Percentiles rank a stretch among this genome's conserved stretches.
Evolutionary conservation across 306 rosid genomes (phyloP).

Genomic region (Styphnolobium japonicum): DNA sequence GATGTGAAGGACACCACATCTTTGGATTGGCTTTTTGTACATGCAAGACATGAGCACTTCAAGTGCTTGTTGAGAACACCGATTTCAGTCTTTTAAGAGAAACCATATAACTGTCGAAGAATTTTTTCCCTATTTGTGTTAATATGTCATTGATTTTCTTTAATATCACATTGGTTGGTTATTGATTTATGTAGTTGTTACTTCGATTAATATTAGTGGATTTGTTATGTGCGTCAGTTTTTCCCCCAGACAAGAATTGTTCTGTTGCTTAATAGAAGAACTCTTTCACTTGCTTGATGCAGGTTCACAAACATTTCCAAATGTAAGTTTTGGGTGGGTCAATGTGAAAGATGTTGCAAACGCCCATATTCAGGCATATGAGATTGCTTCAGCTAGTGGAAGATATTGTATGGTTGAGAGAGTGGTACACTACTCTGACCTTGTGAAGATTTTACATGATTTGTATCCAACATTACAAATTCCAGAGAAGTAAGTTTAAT

Average conservation of each 20-base stretch:
- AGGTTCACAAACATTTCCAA: slow-evolving; percentile 60
- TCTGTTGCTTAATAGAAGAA: not conserved
- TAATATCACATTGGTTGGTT: not conserved
- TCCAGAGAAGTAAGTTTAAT: slow-evolving; percentile 51
- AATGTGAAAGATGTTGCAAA: slow-evolving; percentile 78
- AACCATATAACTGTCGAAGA: not conserved
- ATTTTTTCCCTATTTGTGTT: not conserved
- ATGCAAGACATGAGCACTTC: not conserved
- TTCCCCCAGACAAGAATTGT: not conserved
- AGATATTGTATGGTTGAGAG: slow-evolving; percentile 60
- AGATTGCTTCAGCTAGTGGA: slow-evolving; percentile 80
- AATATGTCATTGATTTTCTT: not conserved
- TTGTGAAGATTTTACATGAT: slow-evolving; percentile 47
- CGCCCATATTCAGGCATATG: slow-evolving; percentile 79
- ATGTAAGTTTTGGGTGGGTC: slow-evolving; percentile 55
- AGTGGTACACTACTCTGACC: slow-evolving; percentile 55
- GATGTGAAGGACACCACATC: not conserved
- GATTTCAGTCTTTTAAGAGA: not conserved
- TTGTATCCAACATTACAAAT: slow-evolving; percentile 59
- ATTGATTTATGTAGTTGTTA: not conserved
- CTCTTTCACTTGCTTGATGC: slow-evolving; percentile 26
- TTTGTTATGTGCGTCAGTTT: not conserved
- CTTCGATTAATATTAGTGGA: not conserved
- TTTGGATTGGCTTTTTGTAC: not conserved
- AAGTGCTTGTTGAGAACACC: not conserved